phyloP scores from a whole-genome alignment of 345 rosid species.

The Excoecaria agallocha region DNA sequence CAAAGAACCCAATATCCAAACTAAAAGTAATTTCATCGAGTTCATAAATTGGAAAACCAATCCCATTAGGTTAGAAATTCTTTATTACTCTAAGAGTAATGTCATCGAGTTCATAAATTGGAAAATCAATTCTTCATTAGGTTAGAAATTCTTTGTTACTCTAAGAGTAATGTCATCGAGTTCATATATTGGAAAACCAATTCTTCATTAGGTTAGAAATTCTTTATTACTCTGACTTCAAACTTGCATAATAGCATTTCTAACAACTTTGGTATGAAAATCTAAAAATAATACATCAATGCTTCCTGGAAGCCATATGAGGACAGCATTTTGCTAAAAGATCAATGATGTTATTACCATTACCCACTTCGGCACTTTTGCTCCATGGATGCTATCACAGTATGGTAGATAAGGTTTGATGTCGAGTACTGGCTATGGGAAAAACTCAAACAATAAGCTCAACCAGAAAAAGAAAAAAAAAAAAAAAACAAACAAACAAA shows the following conservation, averaged over 20 bases:
- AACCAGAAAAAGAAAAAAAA: background rate
- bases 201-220: background rate
- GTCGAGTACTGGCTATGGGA: conserved; percentile 73
- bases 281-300: background rate
- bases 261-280: background rate
- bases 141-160: background rate
- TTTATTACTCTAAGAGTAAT: too few relatives aligned
- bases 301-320: background rate
- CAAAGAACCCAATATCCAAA: background rate
- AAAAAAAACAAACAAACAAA: background rate
- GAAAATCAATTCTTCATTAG: background rate
- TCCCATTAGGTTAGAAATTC: too few relatives aligned
- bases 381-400: conserved; percentile 71
- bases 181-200: background rate
- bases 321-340: conserved; percentile 4
- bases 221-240: conserved; percentile 3
- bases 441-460: conserved; percentile 16
- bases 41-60: too few relatives aligned
- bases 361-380: conserved; percentile 79
- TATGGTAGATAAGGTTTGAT: conserved; percentile 88
- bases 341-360: conserved; percentile 40
- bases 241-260: background rate
- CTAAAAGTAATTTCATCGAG: background rate
- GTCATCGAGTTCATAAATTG: background rate
- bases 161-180: background rate